Evolutionary conservation across 768 basidiomycete genomes (phyloP), one percentile per base, ranked within the genome.

Genomic region (Sporobolomyces phaffii): DNA sequence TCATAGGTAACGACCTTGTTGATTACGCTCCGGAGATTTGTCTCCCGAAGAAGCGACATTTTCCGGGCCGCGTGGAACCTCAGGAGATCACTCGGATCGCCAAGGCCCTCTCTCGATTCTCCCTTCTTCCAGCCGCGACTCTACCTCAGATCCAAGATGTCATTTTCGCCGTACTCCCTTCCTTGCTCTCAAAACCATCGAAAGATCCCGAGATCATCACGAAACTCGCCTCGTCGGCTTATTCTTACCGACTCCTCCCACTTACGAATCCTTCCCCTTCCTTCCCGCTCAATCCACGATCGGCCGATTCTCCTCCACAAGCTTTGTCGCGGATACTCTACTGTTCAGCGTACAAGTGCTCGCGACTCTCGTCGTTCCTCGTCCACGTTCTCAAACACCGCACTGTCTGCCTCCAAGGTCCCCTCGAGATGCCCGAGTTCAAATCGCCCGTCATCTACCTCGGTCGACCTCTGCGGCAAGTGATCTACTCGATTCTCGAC

Each of bases 1-100:
- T 71, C 8, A 43, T 71, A 47, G 69, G 69, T 1, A 71, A 71
- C 65, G 69, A 71, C 43, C 34, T 64, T 14, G 47, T 43, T 26
- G 62, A 66, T 53, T 71, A 43, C 43, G 20, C 61, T 10, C 9
- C 18, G 33, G 44, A 65, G 41, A 26, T 63, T 7, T 29, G 41
- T 34, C 9, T 48, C 1, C 61, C 52, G 3, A 20, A 44, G 14
- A 17, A 43, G 20, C 40, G 34, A 0, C 45, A 18, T 17, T 65
- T 47, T 41, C 49, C 57, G 2, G 69, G 69, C 3, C 38, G 49
- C 22, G 49, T 66, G 11, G 65, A 67, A 28, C 45, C 57, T 22
- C 28, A 33, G 18, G 60, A 60, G 29, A 24, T 66, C 5, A 14
- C 1, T 4, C 44, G 65, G 28, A 63, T 71, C 24, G 65, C 65